Conservation (phyloP, 2,329 filamentous ascomycete genomes). For the Fusarium anguioides region DNA sequence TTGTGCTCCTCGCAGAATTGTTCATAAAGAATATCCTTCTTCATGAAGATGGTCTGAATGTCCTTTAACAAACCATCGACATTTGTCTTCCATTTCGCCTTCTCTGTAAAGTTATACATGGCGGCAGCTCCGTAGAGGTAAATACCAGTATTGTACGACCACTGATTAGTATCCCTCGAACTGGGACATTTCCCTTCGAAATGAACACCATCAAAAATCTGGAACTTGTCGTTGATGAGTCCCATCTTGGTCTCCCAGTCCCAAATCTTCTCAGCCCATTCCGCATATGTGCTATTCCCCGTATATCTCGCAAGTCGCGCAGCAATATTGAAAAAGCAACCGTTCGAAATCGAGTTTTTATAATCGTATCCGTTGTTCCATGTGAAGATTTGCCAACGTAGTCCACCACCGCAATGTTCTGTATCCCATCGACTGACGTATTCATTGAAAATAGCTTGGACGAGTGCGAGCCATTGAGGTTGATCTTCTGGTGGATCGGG, state of each 20-base stretch:
- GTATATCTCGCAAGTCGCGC: conserved; percentile 82
- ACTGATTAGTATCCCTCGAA: conserved; percentile 59
- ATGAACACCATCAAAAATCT: conserved; percentile 63
- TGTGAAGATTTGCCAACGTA: conserved; percentile 87
- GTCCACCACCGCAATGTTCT: conserved; percentile 73
- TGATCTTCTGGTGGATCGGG: conserved; percentile 71
- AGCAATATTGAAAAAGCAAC: conserved; percentile 75
- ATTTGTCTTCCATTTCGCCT: conserved; percentile 65
- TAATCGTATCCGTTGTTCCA: conserved; percentile 79
- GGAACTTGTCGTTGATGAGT: conserved; percentile 66
- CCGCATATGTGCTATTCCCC: conserved; percentile 78
- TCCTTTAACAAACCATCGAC: conserved; percentile 67
- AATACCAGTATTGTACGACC: conserved; percentile 76
- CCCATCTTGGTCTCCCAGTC: conserved; percentile 69
- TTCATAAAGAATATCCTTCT: conserved; percentile 68
- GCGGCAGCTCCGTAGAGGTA: conserved; percentile 71
- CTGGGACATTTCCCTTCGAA: conserved; percentile 37
- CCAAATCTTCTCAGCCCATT: conserved; percentile 79
- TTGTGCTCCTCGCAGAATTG: conserved; percentile 70
- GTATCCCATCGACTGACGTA: conserved; percentile 79
- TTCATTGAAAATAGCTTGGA: conserved; percentile 83
- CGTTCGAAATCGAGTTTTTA: conserved; percentile 77
- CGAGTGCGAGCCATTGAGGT: conserved; percentile 80
- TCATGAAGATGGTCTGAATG: conserved; percentile 65
- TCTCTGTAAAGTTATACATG: conserved; percentile 71